Evolutionary conservation across 2,329 filamentous ascomycete species (phyloP).

Genomic region (Xylariaceae sp.): DNA sequence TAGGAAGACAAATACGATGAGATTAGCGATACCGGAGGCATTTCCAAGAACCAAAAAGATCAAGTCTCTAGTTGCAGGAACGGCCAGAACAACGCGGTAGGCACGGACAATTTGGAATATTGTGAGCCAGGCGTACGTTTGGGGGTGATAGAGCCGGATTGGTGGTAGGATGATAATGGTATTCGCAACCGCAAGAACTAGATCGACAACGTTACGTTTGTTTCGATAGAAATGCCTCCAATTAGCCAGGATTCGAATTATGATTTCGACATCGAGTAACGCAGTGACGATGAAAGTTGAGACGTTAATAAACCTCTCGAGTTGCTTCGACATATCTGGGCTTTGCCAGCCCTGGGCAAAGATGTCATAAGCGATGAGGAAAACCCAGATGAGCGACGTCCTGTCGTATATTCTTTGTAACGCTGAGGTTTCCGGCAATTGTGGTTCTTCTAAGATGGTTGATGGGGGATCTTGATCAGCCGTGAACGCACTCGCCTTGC

Average conservation of each 20-base stretch:
- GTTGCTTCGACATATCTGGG: conserved; percentile 60
- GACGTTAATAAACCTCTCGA: conserved; percentile 59
- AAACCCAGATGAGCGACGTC: conserved; percentile 70
- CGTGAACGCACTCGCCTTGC: conserved; percentile 88
- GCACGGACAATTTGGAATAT: conserved; percentile 89
- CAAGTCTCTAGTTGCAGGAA: conserved; percentile 80
- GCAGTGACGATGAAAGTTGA: conserved; percentile 73
- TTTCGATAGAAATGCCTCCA: conserved; percentile 75
- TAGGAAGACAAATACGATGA: conserved; percentile 94
- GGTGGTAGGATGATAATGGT: conserved; percentile 78
- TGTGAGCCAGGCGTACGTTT: conserved; percentile 78
- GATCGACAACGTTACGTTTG: conserved; percentile 72
- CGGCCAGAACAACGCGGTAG: conserved; percentile 85
- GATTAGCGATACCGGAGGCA: conserved; percentile 81
- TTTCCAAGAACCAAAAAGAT: conserved; percentile 88
- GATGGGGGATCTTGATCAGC: conserved; percentile 53
- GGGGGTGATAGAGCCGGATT: conserved; percentile 61
- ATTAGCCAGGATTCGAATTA: conserved; percentile 69
- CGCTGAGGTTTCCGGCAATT: conserved; percentile 37
- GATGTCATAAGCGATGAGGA: conserved; percentile 74
- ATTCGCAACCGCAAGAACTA: conserved; percentile 74
- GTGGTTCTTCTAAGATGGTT: conserved; percentile 36
- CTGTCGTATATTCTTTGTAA: conserved; percentile 71
- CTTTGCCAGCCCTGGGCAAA: conserved; percentile 73
- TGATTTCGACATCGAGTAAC: conserved; percentile 74